Base-by-base conservation (phyloP, 2,329 filamentous ascomycete species). In the Fusarium sp. region DNA sequence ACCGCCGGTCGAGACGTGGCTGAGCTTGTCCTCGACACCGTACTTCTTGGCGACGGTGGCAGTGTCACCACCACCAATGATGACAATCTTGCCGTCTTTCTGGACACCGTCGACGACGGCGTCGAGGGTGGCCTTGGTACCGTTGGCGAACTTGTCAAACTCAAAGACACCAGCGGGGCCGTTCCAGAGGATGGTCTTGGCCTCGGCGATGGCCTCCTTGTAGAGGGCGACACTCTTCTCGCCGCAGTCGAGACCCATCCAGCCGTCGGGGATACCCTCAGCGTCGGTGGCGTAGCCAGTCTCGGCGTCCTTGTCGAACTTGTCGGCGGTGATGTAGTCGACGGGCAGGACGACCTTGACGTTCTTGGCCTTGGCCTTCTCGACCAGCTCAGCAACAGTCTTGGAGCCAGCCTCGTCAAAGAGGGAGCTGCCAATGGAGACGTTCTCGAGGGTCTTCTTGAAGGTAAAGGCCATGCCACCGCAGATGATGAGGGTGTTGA, bases 381-480 rank as follows among this genome's bases (percentile, higher is more conserved):
- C 93, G 74, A 98, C 90, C 75, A 99, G 91, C 79, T 94, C 88
- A 72, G 89, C 91, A 69, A 98, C 96, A 47, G 94, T 98, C 91
- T 98, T 95, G 88, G 93, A 90, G 79, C 97, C 97, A 62, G 93
- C 93, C 88, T 98, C 94, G 80, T 99, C 97, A 83, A 97, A 99
- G 80, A 99, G 90, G 62, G 89, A 97, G 88, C 92, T 92, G 71
- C 97, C 97, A 77, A 99, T 99, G 85, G 92, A 90, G 81, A 98
- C 92, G 82, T 90, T 89, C 86, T 98, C 91, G 66, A 98, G 90
- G n/a, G 95, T 96, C 91, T 99, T 99, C 91, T 98, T 98, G 91
- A 99, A 99, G 80, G 97, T 99, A 88, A 98, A 99, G 74, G 97
- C 95, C 97, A 99, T 99, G 80, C 89, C 97, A 82, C 97, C 97